These are phyloP conservation scores for Candida glucosophila DNA, from an alignment of 1,139 yeast genomes.

Conservation along the genomic window DNA sequence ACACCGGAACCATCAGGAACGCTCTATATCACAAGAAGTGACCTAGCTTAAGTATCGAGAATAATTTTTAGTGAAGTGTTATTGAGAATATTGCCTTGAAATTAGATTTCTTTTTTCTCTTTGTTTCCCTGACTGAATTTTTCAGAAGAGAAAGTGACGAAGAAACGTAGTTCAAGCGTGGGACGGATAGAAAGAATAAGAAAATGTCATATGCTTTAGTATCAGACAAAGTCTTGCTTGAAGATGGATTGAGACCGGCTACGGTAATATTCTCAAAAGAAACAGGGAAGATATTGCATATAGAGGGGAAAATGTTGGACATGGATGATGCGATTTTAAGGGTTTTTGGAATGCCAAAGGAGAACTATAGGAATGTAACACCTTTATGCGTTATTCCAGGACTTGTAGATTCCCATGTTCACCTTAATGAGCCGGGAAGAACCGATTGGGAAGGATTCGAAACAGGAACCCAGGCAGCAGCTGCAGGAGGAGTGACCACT, in stretches of 20 bases:
- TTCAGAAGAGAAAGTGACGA: neutral
- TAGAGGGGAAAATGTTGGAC: slow-evolving; percentile 28
- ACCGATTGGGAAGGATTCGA: slow-evolving; percentile 96
- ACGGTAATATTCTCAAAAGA: slow-evolving; percentile 56
- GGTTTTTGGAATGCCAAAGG: slow-evolving; percentile 33
- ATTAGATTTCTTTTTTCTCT: too few species aligned
- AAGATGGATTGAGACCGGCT: slow-evolving; percentile 46
- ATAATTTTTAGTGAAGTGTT: too few species aligned
- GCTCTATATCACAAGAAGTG: too few species aligned
- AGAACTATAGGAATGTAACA: slow-evolving; percentile 44
- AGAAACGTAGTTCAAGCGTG: neutral
- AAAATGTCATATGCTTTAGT: slow-evolving; percentile 56
- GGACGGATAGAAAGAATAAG: slow-evolving; percentile 1
- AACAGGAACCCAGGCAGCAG: slow-evolving; percentile 87
- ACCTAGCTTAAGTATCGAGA: too few species aligned
- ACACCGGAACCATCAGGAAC: too few species aligned
- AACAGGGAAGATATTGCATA: slow-evolving; percentile 57
- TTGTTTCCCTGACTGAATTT: too few species aligned
- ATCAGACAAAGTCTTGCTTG: slow-evolving; percentile 56
- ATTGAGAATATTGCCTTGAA: too few species aligned
- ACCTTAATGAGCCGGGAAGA: slow-evolving; percentile 87
- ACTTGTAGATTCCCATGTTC: slow-evolving; percentile 88
- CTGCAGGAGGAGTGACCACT: slow-evolving; percentile 92
- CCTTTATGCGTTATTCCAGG: slow-evolving; percentile 79
- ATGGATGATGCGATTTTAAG: slow-evolving; percentile 28